Evolutionary conservation across 306 rosid species (phyloP), one percentile per base, ranked within the genome.

Genomic region (Rubus idaeus): DNA sequence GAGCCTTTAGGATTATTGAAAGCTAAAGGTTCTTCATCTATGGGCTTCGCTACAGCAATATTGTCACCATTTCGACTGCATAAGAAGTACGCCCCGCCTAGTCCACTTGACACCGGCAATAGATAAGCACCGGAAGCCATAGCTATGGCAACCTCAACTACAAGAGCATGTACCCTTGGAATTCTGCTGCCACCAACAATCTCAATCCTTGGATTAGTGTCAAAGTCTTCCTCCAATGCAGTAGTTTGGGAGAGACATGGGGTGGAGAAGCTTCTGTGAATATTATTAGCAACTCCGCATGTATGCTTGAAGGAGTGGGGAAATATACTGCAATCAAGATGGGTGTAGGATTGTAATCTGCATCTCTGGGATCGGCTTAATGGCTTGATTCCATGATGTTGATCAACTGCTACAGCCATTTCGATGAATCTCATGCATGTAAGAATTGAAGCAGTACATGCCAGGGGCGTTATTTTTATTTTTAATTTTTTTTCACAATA

Each of bases 251-350:
- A 88, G 5, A 94, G 91, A 87, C 98, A 94, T 55, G 98, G 97
- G 79, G 95, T 94, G 83, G 98, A 94, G 83, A 86, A 86, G 82
- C 98, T 94, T 73, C 94, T 85, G 85, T 87, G 98, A 78, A 94
- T 84, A 70, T 85, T 42, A 42, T 63, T 90, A 18, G 80, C 85
- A 44, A 73, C 84, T 81, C 82, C 77, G 55, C 83, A 75, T 70
- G 91, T 86, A 74, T 83, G 85, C 75, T 81, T 88, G 58, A 83
- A 80, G 75, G 91, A 89, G 72, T 80, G 80, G 70, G 87, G 71
- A 73, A 85, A 67, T 78, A 81, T 70, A 68, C 57, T 82, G 68
- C 81, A 82, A 74, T 91, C 94, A 41, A 91, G 86, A 77, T 90
- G 90, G 77, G 90, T 86, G 68, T 77, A 90, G 73, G 98, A 94